Evolutionary conservation across 148 eudicot species (phyloP), one percentile per base, ranked within the genome.

Genomic region (Talinum fruticosum): DNA sequence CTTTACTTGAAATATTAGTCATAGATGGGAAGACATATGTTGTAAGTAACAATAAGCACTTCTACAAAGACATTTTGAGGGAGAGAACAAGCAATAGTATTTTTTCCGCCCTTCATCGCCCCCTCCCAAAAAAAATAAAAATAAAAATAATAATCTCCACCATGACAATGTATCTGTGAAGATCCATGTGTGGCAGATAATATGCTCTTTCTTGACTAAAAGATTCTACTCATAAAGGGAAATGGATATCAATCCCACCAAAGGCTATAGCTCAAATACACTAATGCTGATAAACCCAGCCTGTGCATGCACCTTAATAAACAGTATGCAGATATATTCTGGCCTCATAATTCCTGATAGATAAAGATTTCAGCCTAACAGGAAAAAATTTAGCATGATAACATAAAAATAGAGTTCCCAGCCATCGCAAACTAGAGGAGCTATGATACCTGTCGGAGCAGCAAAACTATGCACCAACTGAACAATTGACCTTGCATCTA

Each of bases 401-500:
- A 69, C 73, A 28, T 13, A 26, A 66, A 72, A 33, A 53, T 35
- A 36, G 53, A 28, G 47, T 41, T 5, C n/a, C n/a, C n/a, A 41
- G 47, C 12, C 47, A 41, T 41, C 47, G 5, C 47, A 41, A 41
- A 41, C 44, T 10, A 38, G 44, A 38, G 44, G 8, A 38, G 44
- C 8, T 38, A 41, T 41, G 47, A 69, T 86, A 92, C 97, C 98
- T 80, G 76, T 61, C 38, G 99, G 99, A 83, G 94, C 96, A 81
- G 84, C 85, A 78, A 95, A 81, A 82, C 90, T 90, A 75, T 75
- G 88, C 75, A 95, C 65, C 83, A 95, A 82, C 81, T 90, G 87
- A 69, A 89, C 90, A 61, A 95, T 92, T 54, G 97, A 91, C 82
- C 87, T 92, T 2, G 91, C 85, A 89, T 95, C 97, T 73, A 95